phyloP scores from a whole-genome alignment of 352 stramenopile species.

The Globisporangium carolinianum region DNA sequence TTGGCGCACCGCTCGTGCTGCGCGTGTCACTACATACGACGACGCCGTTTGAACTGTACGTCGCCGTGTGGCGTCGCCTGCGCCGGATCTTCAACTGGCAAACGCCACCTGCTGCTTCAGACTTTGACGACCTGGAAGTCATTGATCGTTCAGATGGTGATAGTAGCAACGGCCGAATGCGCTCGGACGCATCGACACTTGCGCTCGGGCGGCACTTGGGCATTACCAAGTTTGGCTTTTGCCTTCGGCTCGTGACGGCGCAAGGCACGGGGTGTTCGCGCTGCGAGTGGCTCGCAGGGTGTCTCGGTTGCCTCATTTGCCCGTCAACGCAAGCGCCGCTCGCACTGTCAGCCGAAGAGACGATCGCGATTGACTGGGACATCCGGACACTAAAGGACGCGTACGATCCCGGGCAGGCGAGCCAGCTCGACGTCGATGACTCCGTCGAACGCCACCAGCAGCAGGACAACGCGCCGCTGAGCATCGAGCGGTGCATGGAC shows the following conservation, averaged over 20 bases:
- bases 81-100: constrained; percentile 85
- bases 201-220: constrained; percentile 59
- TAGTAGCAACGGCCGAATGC: constrained; percentile 10
- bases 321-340: constrained; percentile 39
- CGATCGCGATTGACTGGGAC: constrained; percentile 87
- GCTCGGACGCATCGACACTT: constrained; percentile 43
- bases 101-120: constrained; percentile 24
- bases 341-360: constrained; percentile 62
- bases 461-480: constrained; percentile 75
- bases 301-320: constrained; percentile 75
- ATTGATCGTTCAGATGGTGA: no score
- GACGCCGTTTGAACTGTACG: constrained; percentile 69
- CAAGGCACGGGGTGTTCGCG: constrained; percentile 78
- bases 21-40: constrained; percentile 57
- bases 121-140: constrained; percentile 16
- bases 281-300: constrained; percentile 86
- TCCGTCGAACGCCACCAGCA: constrained; percentile 56
- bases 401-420: constrained; percentile 81
- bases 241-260: constrained; percentile 72
- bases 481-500: constrained; percentile 76
- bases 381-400: constrained; percentile 82
- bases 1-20: constrained; percentile 71
- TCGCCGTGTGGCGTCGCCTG: constrained; percentile 70
- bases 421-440: constrained; percentile 65
- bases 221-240: constrained; percentile 78